A percentile compares a stretch with the other conserved stretches of the same genome.
phyloP scores from a whole-genome alignment of 495 filamentous ascomycete species.

The Penicillium antarcticum region DNA sequence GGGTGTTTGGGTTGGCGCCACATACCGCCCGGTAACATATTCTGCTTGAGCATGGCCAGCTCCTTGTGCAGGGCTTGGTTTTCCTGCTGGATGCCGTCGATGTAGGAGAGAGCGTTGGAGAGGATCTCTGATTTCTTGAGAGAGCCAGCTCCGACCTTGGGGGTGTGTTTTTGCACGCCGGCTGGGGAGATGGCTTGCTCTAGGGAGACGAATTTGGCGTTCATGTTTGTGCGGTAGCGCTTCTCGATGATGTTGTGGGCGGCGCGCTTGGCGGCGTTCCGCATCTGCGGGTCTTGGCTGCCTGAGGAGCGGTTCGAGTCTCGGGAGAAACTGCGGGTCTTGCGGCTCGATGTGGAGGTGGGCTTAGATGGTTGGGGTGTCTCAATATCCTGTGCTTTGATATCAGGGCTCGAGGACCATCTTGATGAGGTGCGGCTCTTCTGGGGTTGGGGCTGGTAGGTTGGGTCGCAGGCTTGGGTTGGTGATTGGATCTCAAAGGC shows the following conservation, averaged over 20 bases:
- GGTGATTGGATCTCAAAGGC: constrained; percentile 10
- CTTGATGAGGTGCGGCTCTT: constrained; percentile 14
- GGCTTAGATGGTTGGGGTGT: constrained; percentile 14
- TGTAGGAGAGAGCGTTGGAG: constrained; percentile 65
- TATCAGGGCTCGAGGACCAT: constrained; percentile 37
- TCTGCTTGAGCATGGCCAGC: constrained; percentile 33
- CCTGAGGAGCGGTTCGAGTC: constrained; percentile 27
- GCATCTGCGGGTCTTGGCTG: constrained; percentile 23
- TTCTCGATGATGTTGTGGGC: constrained; percentile 54
- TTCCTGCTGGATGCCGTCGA: constrained; percentile 52
- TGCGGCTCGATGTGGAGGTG: constrained; percentile 21
- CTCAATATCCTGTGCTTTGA: constrained; percentile 27
- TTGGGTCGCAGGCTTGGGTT: constrained; percentile 6
- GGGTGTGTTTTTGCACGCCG: constrained; percentile 20
- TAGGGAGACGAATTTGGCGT: constrained; percentile 47
- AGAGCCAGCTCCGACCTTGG: constrained; percentile 29
- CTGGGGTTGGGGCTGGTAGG: constrained; percentile 16
- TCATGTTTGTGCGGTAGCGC: constrained; percentile 53
- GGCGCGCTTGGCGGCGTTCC: constrained; percentile 47
- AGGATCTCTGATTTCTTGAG: constrained; percentile 58
- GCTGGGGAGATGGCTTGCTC: constrained; percentile 38
- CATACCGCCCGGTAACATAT: constrained; percentile 28
- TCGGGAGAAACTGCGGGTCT: constrained; percentile 29
- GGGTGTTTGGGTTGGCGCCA: constrained; percentile 25
- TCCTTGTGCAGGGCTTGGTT: constrained; percentile 40